These are phyloP conservation scores for Uronychia setigera DNA, from an alignment of 73 alveolate genomes.

Conservation along the genomic window DNA sequence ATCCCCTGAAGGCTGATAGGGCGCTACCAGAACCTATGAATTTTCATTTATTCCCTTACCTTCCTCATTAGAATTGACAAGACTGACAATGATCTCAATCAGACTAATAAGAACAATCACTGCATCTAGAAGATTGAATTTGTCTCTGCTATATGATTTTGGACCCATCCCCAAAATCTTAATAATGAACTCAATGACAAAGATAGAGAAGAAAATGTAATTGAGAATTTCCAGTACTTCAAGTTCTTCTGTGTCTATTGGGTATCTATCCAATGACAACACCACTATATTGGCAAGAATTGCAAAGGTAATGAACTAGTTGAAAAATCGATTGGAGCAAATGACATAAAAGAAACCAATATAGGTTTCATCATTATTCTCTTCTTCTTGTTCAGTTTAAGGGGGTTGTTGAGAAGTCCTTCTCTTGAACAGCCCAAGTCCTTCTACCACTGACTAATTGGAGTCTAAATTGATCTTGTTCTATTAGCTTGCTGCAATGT, in stretches of 20 bases:
- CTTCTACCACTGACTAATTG: no score
- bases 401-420: not conserved
- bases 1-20: no score
- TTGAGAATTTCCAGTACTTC: not conserved
- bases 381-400: not conserved
- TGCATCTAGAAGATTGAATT: constrained; percentile 42
- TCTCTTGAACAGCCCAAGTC: no score
- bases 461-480: no score
- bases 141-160: constrained; percentile 39
- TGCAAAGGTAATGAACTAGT: no score
- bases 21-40: no score
- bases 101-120: constrained; percentile 20
- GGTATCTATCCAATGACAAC: not conserved
- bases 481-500: no score
- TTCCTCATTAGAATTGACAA: constrained; percentile 18
- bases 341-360: no score
- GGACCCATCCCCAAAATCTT: constrained; percentile 54
- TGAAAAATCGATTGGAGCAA: no score
- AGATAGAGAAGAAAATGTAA: constrained; percentile 26
- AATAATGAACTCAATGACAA: constrained; percentile 39
- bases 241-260: not conserved
- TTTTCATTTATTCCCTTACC: no score
- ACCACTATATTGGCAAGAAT: not conserved
- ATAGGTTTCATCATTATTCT: not conserved
- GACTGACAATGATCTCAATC: constrained; percentile 10